These are phyloP conservation scores for Telopea speciosissima DNA, from an alignment of 177 flowering plant species.

Conservation along the genomic window DNA sequence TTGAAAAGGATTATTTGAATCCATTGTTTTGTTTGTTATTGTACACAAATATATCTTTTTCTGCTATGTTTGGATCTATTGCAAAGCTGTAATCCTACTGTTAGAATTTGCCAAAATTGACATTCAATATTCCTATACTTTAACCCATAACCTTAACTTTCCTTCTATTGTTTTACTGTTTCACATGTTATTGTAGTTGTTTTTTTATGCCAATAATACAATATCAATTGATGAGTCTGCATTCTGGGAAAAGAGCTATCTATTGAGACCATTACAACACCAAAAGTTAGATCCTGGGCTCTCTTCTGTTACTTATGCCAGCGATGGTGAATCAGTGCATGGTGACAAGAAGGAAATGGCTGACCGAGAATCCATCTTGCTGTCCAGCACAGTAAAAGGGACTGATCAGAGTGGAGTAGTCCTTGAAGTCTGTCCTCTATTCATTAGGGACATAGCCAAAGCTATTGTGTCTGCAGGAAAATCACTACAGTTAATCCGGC, in stretches of 20 bases:
- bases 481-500: slow-evolving; percentile 80
- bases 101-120: too few relatives aligned
- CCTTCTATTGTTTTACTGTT: neutral
- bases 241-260: slow-evolving; percentile 94
- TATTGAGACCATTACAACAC: slow-evolving; percentile 31
- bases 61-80: too few relatives aligned
- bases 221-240: slow-evolving; percentile 66
- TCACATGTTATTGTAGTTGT: slow-evolving; percentile 45
- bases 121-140: too few relatives aligned
- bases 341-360: slow-evolving; percentile 28
- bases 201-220: slow-evolving; percentile 67
- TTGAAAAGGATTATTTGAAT: too few relatives aligned
- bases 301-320: slow-evolving; percentile 13
- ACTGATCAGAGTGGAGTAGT: slow-evolving; percentile 32
- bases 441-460: slow-evolving; percentile 66
- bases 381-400: slow-evolving; percentile 28
- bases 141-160: too few relatives aligned
- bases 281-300: slow-evolving; percentile 26
- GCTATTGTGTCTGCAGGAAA: slow-evolving; percentile 92
- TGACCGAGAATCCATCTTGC: slow-evolving; percentile 27
- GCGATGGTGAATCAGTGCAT: slow-evolving; percentile 19
- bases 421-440: slow-evolving; percentile 55
- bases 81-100: too few relatives aligned
- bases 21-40: too few relatives aligned
- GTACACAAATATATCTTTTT: too few relatives aligned